These are phyloP conservation scores for Schwanniomyces yamadae DNA, from an alignment of 805 yeast species.

Conservation along the genomic window DNA sequence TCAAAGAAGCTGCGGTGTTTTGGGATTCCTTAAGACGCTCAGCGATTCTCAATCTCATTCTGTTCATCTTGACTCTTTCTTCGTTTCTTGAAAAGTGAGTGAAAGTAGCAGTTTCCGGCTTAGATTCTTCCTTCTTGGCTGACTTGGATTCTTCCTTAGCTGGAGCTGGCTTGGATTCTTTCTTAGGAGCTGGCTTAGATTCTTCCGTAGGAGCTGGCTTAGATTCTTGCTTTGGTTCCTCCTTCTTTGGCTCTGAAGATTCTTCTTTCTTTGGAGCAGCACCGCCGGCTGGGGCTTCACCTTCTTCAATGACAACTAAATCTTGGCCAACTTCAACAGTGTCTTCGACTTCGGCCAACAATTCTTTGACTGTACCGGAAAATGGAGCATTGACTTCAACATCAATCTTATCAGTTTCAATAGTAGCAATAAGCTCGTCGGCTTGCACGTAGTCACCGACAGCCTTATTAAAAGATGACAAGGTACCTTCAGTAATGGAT, in stretches of 20 bases:
- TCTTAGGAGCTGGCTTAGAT: conserved; percentile 22
- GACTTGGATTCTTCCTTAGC: conserved; percentile 24
- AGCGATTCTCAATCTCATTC: conserved; percentile 98
- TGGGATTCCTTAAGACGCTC: conserved; percentile 99
- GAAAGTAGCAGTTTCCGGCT: conserved; percentile 38
- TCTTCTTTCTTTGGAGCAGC: conserved; percentile 36
- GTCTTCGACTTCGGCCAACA: conserved; percentile 80
- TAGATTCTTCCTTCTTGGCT: conserved; percentile 20
- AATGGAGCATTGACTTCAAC: conserved; percentile 95
- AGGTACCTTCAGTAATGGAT: conserved; percentile 95
- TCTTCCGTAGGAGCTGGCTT: conserved; percentile 29
- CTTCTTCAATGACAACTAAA: conserved; percentile 80
- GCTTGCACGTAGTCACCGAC: conserved; percentile 85
- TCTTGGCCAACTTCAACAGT: conserved; percentile 97
- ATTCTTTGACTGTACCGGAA: conserved; percentile 83
- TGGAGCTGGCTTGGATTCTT: conserved; percentile 24
- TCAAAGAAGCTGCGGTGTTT: conserved; percentile 96
- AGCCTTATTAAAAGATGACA: conserved; percentile 60
- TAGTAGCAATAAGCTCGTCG: conserved; percentile 93
- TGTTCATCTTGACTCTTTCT: conserved; percentile 95
- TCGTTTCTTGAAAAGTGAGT: conserved; percentile 74
- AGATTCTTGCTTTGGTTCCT: conserved; percentile 15
- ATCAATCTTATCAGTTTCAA: conserved; percentile 97
- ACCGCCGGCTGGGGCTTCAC: conserved; percentile 62
- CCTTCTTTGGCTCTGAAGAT: conserved; percentile 21